Base-by-base conservation (phyloP, 352 stramenopile genomes). In the Phytophthora ohioensis region DNA sequence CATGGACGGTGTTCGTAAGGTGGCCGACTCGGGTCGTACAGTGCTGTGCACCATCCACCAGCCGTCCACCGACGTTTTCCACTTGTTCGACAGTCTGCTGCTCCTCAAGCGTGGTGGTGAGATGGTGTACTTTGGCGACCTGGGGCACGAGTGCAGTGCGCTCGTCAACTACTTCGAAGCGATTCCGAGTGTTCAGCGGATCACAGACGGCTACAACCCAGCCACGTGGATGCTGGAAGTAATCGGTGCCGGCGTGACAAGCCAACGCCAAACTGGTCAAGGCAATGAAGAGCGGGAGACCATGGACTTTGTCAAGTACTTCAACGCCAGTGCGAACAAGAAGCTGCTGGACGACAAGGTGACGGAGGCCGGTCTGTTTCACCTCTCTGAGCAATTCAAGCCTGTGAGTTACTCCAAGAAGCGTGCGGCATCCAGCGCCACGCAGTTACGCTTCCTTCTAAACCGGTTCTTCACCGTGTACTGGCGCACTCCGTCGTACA, bases 1-100 rank as follows among this genome's bases (percentile, higher is more conserved):
- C 36, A 94, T 98, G 70, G 81, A 96, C 27, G 82, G 94, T 0
- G 80, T 98, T 11, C 91, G 94, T 60, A 94, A 97, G 47, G 84
- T 98, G 31, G 91, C 93, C 4, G 67, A 82, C 48, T 82, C 81
- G 17, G 91, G 92, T 5, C 74, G 81, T 10, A 95, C 86, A 6
- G 80, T 98, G 6, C 59, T 98, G 2, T 98, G 95, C 53, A 98
- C 92, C 11, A 98, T 98, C 72, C 95, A 98, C 70, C 94, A 98
- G 73, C 93, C 93, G 13, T 92, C 80, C 2, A 88, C 84, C 3
- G 89, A 98, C 42, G 87, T 98, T 0, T 98, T 98, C 31, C 84
- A 89, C 17, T 83, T 93, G 11, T 97, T 98, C 67, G 91, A 98
- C 74, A 86, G 87, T 31, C 57, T 98, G 1, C 81, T 98, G 53